These are phyloP conservation scores for Remersonia thermophila DNA, from an alignment of 2,329 filamentous ascomycete genomes.

Conservation along the genomic window DNA sequence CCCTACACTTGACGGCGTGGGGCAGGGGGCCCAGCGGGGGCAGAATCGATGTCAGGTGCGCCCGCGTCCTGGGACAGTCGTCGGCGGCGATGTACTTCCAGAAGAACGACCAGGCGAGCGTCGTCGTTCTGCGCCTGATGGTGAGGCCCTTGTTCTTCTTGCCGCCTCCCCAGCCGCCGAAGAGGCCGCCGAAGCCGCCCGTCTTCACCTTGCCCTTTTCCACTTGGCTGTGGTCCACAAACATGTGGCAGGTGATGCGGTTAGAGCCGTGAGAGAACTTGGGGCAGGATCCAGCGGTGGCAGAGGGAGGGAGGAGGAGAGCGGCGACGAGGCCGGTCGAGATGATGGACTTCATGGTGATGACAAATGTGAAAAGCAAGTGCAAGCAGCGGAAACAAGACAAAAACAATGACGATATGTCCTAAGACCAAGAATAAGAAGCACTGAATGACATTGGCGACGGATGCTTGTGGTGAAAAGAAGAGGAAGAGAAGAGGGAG, in stretches of 20 bases:
- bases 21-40: slow-evolving; percentile 4
- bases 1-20: slow-evolving; percentile 4
- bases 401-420: slow-evolving; percentile 4
- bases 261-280: slow-evolving; percentile 22
- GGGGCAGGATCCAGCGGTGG: slow-evolving; percentile 12
- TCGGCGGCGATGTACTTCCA: slow-evolving; percentile 22
- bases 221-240: slow-evolving; percentile 20
- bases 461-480: background rate
- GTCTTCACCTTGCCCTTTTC: slow-evolving; percentile 5
- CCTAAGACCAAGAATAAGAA: slow-evolving; percentile 4
- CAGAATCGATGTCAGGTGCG: slow-evolving; percentile 22
- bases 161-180: too few relatives aligned
- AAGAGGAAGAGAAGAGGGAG: background rate
- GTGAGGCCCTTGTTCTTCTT: background rate
- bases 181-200: too few relatives aligned
- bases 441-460: slow-evolving; percentile 1
- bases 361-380: background rate
- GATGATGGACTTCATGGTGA: slow-evolving; percentile 22
- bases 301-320: slow-evolving; percentile 10
- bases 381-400: background rate
- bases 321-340: slow-evolving; percentile 17
- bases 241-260: slow-evolving; percentile 23
- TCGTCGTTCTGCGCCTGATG: slow-evolving; percentile 7
- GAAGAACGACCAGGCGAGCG: slow-evolving; percentile 19
- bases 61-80: slow-evolving; percentile 9